phyloP scores from a whole-genome alignment of 805 yeast genomes.

The Zygosaccharomyces gambellarensis region DNA sequence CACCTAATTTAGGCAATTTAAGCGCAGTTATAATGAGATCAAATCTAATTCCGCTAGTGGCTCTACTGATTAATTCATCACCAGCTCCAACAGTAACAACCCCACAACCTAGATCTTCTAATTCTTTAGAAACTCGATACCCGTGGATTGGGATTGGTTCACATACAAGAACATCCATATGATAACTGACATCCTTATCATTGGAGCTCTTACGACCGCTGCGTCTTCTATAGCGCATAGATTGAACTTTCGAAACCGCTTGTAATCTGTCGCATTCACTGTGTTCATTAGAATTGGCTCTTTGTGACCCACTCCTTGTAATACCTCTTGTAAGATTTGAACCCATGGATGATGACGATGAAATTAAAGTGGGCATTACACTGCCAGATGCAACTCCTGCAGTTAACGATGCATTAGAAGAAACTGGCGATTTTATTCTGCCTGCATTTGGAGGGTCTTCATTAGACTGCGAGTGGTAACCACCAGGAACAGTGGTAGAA shows the following conservation, averaged over 20 bases:
- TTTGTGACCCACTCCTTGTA: conserved; percentile 30
- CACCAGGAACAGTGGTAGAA: conserved; percentile 7
- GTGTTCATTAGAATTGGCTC: conserved; percentile 22
- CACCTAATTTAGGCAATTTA: conserved; percentile 60
- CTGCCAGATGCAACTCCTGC: background rate
- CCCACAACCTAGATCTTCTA: conserved; percentile 70
- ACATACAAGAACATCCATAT: conserved; percentile 69
- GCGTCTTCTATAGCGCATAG: conserved; percentile 27
- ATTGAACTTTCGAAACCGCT: conserved; percentile 28
- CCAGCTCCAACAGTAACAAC: conserved; percentile 75
- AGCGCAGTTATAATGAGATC: conserved; percentile 78
- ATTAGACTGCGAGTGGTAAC: conserved; percentile 13
- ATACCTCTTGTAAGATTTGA: conserved; percentile 45
- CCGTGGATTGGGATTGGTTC: conserved; percentile 84
- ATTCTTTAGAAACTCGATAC: conserved; percentile 55
- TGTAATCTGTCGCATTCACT: conserved; percentile 26
- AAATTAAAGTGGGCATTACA: conserved; percentile 22
- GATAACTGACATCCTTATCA: conserved; percentile 21
- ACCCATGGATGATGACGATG: conserved; percentile 55
- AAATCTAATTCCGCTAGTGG: conserved; percentile 77
- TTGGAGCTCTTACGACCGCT: conserved; percentile 28
- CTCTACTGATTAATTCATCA: conserved; percentile 74
- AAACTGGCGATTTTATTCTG: conserved; percentile 29
- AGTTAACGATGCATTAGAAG: conserved; percentile 16
- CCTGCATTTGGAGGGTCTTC: conserved; percentile 24